Percentiles rank a stretch among this genome's conserved stretches.
These are phyloP conservation scores for Syzygium grande DNA, from an alignment of 345 rosid genomes.

Conservation along the genomic window DNA sequence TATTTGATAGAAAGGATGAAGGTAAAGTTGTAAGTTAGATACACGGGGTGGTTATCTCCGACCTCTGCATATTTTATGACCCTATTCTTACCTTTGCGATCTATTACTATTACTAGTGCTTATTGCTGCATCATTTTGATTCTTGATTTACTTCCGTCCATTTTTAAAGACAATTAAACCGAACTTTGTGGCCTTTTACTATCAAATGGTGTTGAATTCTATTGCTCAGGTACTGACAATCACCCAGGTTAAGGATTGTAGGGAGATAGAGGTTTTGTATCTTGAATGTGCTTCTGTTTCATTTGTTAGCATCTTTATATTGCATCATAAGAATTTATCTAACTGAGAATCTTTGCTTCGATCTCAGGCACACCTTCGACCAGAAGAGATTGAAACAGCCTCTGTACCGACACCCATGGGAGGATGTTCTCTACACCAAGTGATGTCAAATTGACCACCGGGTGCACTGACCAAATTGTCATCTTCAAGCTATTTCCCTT, in stretches of 20 bases:
- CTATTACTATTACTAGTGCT: background rate
- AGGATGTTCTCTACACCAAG: slow-evolving; percentile 97
- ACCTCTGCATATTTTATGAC: background rate
- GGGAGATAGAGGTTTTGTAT: background rate
- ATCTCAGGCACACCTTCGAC: slow-evolving; percentile 78
- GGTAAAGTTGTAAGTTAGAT: background rate
- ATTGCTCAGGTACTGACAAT: background rate
- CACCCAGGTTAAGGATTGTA: background rate
- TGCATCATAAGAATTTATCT: background rate
- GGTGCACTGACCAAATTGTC: background rate
- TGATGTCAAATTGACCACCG: slow-evolving; percentile 13
- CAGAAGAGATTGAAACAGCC: slow-evolving; percentile 98
- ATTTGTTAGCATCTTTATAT: background rate
- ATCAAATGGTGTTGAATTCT: background rate
- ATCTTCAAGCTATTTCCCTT: background rate
- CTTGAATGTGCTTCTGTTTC: background rate
- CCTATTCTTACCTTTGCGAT: background rate
- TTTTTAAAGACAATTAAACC: background rate
- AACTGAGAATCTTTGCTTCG: background rate
- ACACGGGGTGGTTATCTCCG: background rate
- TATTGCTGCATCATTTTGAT: background rate
- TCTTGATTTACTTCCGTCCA: background rate
- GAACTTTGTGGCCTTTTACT: background rate
- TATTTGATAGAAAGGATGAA: background rate
- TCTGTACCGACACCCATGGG: slow-evolving; percentile 95